Evolutionary conservation across 164 flowering plant genomes (phyloP).

Genomic region (Cinnamomum chago): DNA sequence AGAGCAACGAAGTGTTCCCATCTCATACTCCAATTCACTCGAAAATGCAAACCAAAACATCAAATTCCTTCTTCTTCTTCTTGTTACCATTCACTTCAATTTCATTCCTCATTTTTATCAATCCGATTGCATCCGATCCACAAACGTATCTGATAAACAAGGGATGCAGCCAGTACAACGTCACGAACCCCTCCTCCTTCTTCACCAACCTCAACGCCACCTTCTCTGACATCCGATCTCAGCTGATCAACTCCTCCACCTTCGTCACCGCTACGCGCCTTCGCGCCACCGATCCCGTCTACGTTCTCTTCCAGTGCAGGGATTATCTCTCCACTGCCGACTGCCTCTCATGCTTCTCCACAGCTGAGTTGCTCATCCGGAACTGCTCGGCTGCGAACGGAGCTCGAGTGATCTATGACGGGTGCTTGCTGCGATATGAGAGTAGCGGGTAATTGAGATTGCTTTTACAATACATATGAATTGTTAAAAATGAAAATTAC

Average conservation of each 20-base stretch:
- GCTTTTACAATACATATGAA: too few relatives aligned
- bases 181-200: slow-evolving; percentile 11
- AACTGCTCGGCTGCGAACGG: slow-evolving; percentile 43
- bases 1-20: too few relatives aligned
- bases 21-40: too few relatives aligned
- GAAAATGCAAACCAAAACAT: neutral
- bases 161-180: slow-evolving; percentile 22
- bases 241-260: slow-evolving; percentile 1
- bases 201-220: slow-evolving; percentile 7
- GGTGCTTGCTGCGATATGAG: slow-evolving; percentile 54
- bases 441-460: slow-evolving; percentile 11
- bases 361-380: slow-evolving; percentile 27
- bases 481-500: too few relatives aligned
- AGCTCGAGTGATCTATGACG: slow-evolving; percentile 46
- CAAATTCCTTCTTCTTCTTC: neutral
- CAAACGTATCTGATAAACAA: slow-evolving; percentile 19
- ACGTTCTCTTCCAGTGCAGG: slow-evolving; percentile 43
- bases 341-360: slow-evolving; percentile 32
- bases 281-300: slow-evolving; percentile 29
- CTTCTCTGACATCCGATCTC: slow-evolving; percentile 8
- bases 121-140: neutral
- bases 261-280: slow-evolving; percentile 35
- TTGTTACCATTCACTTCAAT: neutral
- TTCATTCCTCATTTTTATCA: neutral
- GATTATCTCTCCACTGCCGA: slow-evolving; percentile 32